Base-by-base conservation (phyloP, 75 land plant species). In the Pseudotsuga menziesii region DNA sequence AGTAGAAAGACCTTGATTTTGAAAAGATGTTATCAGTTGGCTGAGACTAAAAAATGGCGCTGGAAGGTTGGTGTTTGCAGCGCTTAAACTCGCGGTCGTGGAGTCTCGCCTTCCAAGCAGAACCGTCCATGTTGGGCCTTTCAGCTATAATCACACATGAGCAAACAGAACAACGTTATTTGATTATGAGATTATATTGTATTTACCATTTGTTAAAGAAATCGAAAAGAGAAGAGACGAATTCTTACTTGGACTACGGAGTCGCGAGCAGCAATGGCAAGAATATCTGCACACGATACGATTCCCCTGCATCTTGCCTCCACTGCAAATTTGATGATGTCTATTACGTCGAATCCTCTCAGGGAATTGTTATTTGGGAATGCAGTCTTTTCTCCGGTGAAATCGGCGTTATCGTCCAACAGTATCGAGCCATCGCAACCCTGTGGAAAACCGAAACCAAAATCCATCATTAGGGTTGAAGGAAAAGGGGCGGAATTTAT, bases 271-370 rank as follows among this genome's bases (percentile, higher is more conserved):
- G 82, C 83, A 60, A 86, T 72, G n/a, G 88, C 88, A 27, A 88
- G 41, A 76, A 88, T 79, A 41, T 89, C 91, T 11, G 91, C 91
- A 73, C 91, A 89, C 4, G 91, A 88, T 6, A 88, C 90, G 14
- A 59, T 29, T 41, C 58, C 83, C 4, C 58, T 66, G 73, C 90
- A 88, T 1, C 78, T 72, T 0, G 71, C 74, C 56, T 88, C 90
- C 13, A 83, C 72, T 2, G 26, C 63, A 5, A 72, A n/a, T 69
- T 88, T 88, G 58, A 88, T 88, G 75, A 48, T 32, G 27, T 88
- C 85, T 23, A 88, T 83, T 35, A 81, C 83, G 1, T 74, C 76
- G 44, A 81, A 88, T 14, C 82, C 87, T 9, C 81, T 39, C 15
- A 72, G 32, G 0, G 83, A 80, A 59, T 78, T 67, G 11, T 0